Conservation (phyloP, 2,329 filamentous ascomycete species). For the Alternaria atra region DNA sequence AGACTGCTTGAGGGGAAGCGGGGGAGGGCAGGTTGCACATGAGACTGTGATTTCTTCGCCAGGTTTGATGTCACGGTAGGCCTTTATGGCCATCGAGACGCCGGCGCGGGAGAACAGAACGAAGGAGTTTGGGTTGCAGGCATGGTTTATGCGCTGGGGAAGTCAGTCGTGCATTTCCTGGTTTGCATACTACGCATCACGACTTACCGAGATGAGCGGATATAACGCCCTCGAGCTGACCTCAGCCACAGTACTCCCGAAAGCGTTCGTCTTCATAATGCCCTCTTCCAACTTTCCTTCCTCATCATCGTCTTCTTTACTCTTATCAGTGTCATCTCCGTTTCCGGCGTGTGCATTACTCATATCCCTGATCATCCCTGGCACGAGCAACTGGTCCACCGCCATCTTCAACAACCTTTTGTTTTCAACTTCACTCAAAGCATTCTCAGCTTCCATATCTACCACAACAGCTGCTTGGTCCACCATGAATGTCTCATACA, state of each 20-base stretch:
- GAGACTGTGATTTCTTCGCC: constrained; percentile 39
- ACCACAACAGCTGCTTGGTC: constrained; percentile 32
- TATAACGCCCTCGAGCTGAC: constrained; percentile 24
- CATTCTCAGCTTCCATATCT: constrained; percentile 18
- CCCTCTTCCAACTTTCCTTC: constrained; percentile 22
- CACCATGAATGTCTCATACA: constrained; percentile 38
- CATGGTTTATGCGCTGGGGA: constrained; percentile 34
- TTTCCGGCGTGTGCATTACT: constrained; percentile 18
- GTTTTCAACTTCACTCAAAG: constrained; percentile 1
- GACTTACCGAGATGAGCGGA: constrained; percentile 28
- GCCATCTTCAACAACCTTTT: constrained; percentile 19
- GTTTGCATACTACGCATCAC: background rate
- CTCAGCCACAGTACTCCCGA: constrained; percentile 28
- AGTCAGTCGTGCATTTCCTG: background rate
- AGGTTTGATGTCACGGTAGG: constrained; percentile 29
- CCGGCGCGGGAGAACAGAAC: constrained; percentile 35
- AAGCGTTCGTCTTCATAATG: constrained; percentile 36
- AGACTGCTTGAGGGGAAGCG: background rate
- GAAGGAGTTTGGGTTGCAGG: constrained; percentile 34
- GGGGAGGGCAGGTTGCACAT: constrained; percentile 15
- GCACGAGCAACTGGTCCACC: constrained; percentile 20
- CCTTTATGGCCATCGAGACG: constrained; percentile 33
- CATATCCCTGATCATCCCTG: constrained; percentile 24
- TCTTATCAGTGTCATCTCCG: background rate
- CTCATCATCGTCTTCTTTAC: background rate